A percentile compares a stretch with the other conserved stretches of the same genome.
These are phyloP conservation scores for Cercospora zeae-maydis DNA, from an alignment of 2,329 filamentous ascomycete genomes.

Conservation along the genomic window DNA sequence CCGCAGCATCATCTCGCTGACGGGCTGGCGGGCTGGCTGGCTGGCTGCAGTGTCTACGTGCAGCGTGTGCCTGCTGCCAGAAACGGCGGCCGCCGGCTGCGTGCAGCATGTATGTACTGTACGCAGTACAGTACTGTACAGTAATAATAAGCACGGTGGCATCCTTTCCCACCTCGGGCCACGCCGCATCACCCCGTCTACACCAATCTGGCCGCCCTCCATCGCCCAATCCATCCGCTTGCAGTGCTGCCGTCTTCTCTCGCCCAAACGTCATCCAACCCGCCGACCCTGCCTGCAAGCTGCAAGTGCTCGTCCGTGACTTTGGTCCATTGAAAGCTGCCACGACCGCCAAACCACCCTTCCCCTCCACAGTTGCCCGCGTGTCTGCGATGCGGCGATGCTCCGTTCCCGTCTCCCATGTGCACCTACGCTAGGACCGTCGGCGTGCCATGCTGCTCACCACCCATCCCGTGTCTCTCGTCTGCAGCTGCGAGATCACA, in stretches of 20 bases:
- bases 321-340: background rate
- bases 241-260: background rate
- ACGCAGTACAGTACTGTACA: no score
- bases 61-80: background rate
- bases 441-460: constrained; percentile 1
- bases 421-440: constrained; percentile 4
- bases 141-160: background rate
- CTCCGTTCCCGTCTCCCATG: constrained; percentile 24
- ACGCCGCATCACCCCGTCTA: background rate
- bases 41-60: background rate
- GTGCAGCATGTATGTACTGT: no score
- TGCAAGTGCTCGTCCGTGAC: background rate
- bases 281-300: background rate
- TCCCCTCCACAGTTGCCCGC: background rate
- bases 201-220: background rate
- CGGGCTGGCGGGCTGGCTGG: background rate
- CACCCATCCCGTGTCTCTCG: background rate
- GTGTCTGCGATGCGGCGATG: constrained; percentile 30
- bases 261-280: background rate
- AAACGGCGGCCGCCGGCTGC: background rate
- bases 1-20: background rate
- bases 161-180: background rate
- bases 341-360: no score
- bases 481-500: constrained; percentile 9
- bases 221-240: background rate